Base-by-base conservation (phyloP, 805 yeast genomes). In the Yarrowia divulgata region DNA sequence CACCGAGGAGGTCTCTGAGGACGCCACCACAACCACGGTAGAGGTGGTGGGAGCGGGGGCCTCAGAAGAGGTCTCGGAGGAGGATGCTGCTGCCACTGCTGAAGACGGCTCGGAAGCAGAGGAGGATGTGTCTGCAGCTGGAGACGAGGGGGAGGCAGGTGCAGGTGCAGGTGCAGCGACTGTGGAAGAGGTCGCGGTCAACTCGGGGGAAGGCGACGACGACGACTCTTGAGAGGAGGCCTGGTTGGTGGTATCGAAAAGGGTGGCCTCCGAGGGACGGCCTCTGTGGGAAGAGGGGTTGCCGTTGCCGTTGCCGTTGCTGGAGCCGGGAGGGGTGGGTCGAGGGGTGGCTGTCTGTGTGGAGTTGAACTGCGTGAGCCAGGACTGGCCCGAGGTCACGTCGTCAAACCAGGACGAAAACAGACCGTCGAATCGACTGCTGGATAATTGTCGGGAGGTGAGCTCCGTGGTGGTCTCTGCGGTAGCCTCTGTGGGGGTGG, bases 51-150 rank as follows among this genome's bases (percentile, higher is more conserved):
- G 29, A 4, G n/a, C 14, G 37, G 39, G 57, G 8, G 60, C 2
- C n/a, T 35, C 69, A 7, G 49, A 7, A 10, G 49, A 29, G 8
- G 54, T 13, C 57, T 35, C 55, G 19, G 70, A 13, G 46, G 66
- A 62, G n/a, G 70, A 64, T 45, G 69, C 46, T 45, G 69, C 46
- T 45, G 62, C 46, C 34, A n/a, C 40, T 40, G 62, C 48, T 29
- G 68, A 37, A 39, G 68, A 18, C 39, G 52, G 40, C 46, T 16
- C 23, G 35, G 52, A 40, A 23, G 58, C 64, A 67, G 71, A 63
- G 39, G 66, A 32, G 19, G 64, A 32, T 29, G 70, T 34, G 12
- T 43, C 58, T 35, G 58, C 46, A 8, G 8, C 58, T 18, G 5
- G 2, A 14, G 35, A 23, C 10, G 55, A 37, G 16, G 57, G 34